Base-by-base conservation (phyloP, 148 eudicot species). In the Rhododendron henanense region DNA sequence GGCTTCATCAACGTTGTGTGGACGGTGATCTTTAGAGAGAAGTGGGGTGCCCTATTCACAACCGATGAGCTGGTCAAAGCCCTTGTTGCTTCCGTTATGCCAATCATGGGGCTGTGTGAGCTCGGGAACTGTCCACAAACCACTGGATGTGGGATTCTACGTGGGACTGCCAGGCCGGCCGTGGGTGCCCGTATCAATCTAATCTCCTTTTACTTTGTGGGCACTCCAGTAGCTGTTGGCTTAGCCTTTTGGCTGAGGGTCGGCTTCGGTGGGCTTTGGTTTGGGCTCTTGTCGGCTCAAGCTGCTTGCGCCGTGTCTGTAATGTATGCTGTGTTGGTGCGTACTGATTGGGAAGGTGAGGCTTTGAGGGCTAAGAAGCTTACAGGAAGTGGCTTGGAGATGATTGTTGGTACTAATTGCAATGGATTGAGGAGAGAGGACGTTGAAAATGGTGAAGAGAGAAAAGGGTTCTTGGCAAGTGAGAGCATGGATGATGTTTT, bases 71-170 rank as follows among this genome's bases (percentile, higher is more conserved):
- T 81, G 81, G 90, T 96, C 18, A 92, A 88, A 73, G 83, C 91
- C 11, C 84, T 96, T 13, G 97, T 93, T 9, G 94, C 98, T 65
- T 93, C 96, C 14, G 97, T 95, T 0, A 93, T 95, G 95, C 99
- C 99, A 11, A 84, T 96, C 45, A 93, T 95, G 91, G 99, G 98
- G 45, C 87, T 96, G 2, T 95, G 98, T 84, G 99, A 96, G 93
- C 92, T 96, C 2, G 99, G 99, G 1, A 96, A 96, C 90, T 96
- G 99, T 73, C 99, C 99, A 7, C 99, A 96, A 41, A 96, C 99
- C 0, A 96, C 99, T 0, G 99, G 99, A 47, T 96, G 99, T 82
- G 99, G 99, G 39, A 92, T 96, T 85, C 90, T 96, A 47, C 95
- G 99, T 19, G 99, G 98, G 69, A 92, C 95, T 0, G 98, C 99